Evolutionary conservation across 352 stramenopile species (phyloP).

Genomic region (Pythium dissimile): DNA sequence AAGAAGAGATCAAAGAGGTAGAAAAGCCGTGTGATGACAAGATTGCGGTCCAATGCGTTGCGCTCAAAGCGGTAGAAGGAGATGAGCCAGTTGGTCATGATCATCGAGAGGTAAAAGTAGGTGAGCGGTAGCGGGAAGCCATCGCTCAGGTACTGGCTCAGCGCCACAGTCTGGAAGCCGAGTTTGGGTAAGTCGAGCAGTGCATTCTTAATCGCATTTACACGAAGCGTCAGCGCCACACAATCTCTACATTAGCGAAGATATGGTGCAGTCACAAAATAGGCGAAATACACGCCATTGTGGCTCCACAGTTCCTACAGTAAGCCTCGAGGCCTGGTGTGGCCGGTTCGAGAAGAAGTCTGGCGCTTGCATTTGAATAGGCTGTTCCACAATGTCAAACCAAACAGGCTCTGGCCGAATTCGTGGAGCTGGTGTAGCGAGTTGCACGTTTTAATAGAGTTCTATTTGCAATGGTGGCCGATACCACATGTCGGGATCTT

Average conservation of each 20-base stretch:
- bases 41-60: slow-evolving; percentile 24
- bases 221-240: too few species aligned
- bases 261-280: too few species aligned
- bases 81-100: slow-evolving; percentile 42
- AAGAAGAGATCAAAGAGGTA: slow-evolving; percentile 59
- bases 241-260: too few species aligned
- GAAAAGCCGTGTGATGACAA: slow-evolving; percentile 34
- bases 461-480: too few species aligned
- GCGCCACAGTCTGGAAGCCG: slow-evolving; percentile 36
- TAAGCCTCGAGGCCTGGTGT: too few species aligned
- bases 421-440: too few species aligned
- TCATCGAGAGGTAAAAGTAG: slow-evolving; percentile 31
- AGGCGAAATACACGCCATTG: slow-evolving; percentile 12
- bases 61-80: slow-evolving; percentile 52
- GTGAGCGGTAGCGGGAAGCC: slow-evolving; percentile 41
- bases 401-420: too few species aligned
- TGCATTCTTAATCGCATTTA: too few species aligned
- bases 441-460: too few species aligned
- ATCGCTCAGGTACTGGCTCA: slow-evolving; percentile 34
- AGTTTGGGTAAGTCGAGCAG: slow-evolving; percentile 34
- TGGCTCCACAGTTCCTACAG: background rate
- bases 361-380: too few species aligned
- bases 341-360: background rate
- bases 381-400: too few species aligned
- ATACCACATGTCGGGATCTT: background rate